A percentile compares a stretch with the other conserved stretches of the same genome.
These are phyloP conservation scores for Streptanthus diversifolius DNA, from an alignment of 345 rosid genomes.

Conservation along the genomic window DNA sequence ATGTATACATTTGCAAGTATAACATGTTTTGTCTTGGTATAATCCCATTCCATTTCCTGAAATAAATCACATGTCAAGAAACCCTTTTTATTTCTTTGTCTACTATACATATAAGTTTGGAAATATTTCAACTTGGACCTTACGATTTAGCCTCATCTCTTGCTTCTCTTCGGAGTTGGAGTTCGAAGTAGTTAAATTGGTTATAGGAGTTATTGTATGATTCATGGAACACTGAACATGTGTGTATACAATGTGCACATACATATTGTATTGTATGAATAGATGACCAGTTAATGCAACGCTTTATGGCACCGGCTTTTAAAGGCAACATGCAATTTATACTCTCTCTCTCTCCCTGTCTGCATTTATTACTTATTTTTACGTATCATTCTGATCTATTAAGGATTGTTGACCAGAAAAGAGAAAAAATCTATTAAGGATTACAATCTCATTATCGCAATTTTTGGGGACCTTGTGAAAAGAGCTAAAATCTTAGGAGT, in stretches of 20 bases:
- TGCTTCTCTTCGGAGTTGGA: too few relatives aligned
- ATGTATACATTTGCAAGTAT: too few relatives aligned
- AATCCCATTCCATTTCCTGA: not conserved
- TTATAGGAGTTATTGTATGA: not conserved
- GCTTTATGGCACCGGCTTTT: slow-evolving; percentile 25
- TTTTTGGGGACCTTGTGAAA: not conserved
- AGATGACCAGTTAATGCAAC: not conserved
- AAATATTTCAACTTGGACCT: too few relatives aligned
- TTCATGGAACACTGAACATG: not conserved
- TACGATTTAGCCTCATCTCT: not conserved
- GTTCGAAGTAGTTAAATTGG: not conserved
- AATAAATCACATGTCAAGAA: too few relatives aligned
- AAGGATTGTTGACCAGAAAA: too few relatives aligned
- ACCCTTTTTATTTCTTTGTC: too few relatives aligned
- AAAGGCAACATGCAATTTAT: slow-evolving; percentile 14
- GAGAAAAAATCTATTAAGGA: not conserved
- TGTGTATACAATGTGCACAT: not conserved
- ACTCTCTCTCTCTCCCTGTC: not conserved
- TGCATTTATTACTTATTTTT: not conserved
- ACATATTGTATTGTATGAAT: not conserved
- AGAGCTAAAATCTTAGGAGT: not conserved
- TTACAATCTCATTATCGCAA: not conserved
- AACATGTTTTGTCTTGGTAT: not conserved
- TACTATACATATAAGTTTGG: too few relatives aligned
- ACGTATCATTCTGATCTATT: too few relatives aligned